Evolutionary conservation across 768 basidiomycete genomes (phyloP).

Genomic region (Boletellus emodensis): DNA sequence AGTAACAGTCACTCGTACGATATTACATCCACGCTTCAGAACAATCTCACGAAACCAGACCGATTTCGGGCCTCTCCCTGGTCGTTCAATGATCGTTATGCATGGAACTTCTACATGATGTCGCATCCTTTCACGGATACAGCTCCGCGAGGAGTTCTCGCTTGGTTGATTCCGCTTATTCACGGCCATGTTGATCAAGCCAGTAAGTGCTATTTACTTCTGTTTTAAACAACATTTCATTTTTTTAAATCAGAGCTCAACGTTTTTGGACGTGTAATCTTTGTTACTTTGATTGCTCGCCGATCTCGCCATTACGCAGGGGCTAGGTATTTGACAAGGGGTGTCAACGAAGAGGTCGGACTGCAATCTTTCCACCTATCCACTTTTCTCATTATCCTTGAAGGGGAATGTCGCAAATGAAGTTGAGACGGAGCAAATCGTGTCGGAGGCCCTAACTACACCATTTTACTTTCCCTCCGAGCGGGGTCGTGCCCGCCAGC

Average conservation of each 20-base stretch:
- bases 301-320: conserved; percentile 95
- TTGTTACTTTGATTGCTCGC: conserved; percentile 91
- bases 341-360: conserved; percentile 84
- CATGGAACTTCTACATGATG: conserved; percentile 93
- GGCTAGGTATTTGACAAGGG: conserved; percentile 89
- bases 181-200: conserved; percentile 99
- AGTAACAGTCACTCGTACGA: conserved; percentile 85
- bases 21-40: conserved; percentile 91
- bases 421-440: conserved; percentile 98
- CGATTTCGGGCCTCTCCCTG: conserved; percentile 45
- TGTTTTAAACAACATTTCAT: background rate
- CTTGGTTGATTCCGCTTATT: conserved; percentile 89
- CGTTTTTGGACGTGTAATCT: conserved; percentile 84
- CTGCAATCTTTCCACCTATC: background rate
- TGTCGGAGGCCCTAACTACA: conserved; percentile 84
- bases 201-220: conserved; percentile 52
- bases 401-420: conserved; percentile 98
- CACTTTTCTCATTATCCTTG: background rate
- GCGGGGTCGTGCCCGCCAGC: conserved; percentile 42
- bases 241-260: conserved; percentile 63
- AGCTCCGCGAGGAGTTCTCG: conserved; percentile 44
- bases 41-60: conserved; percentile 69
- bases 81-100: conserved; percentile 82
- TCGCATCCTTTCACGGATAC: conserved; percentile 56
- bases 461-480: conserved; percentile 73